Percentiles rank a stretch among this genome's conserved stretches.
Evolutionary conservation across 2,329 filamentous ascomycete species (phyloP).

Genomic region (Emmonsiellopsis sp.): DNA sequence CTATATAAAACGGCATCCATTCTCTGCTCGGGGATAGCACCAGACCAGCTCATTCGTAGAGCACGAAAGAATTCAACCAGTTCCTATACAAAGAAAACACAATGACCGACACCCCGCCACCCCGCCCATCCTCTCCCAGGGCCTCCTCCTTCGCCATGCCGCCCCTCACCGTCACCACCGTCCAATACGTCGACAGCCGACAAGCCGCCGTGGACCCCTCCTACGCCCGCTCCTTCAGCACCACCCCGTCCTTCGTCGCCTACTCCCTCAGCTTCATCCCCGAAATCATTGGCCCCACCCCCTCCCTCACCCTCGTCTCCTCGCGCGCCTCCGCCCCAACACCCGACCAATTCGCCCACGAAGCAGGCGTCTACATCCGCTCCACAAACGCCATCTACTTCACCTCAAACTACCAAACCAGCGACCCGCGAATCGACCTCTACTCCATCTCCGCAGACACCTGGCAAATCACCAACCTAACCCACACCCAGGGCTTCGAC

Average conservation of each 20-base stretch:
- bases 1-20: too few species aligned
- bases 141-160: too few species aligned
- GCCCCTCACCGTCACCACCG: not conserved
- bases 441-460: conserved; percentile 11
- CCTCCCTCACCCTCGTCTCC: conserved; percentile 29
- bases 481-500: conserved; percentile 10
- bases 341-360: conserved; percentile 42
- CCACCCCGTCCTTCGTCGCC: conserved; percentile 7
- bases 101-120: too few species aligned
- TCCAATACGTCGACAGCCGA: conserved; percentile 9
- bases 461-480: conserved; percentile 10
- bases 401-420: conserved; percentile 28
- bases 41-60: too few species aligned
- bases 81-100: not conserved
- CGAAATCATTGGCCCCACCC: conserved; percentile 27
- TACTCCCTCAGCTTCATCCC: conserved; percentile 14
- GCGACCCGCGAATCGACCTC: conserved; percentile 18
- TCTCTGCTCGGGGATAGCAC: too few species aligned
- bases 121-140: not conserved
- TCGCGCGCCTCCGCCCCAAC: conserved; percentile 23
- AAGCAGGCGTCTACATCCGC: conserved; percentile 34
- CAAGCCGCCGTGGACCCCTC: conserved; percentile 8
- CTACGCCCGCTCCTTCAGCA: conserved; percentile 8
- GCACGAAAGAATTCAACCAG: not conserved
- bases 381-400: conserved; percentile 26